These are phyloP conservation scores for Alopecurus myosuroides DNA, from an alignment of 176 grass and related monocot genomes.

Conservation along the genomic window DNA sequence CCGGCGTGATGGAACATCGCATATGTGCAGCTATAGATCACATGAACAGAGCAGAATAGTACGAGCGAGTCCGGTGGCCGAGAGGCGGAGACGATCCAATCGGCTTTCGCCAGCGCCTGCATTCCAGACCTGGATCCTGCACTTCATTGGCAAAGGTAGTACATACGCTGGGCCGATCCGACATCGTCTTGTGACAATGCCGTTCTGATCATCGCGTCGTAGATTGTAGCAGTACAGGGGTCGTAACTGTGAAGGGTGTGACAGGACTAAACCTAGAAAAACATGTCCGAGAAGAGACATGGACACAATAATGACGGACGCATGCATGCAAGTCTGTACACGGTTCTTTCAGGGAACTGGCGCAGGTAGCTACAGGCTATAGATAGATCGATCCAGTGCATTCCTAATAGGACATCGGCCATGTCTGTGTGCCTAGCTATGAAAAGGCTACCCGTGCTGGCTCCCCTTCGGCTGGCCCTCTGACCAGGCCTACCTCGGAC, in stretches of 20 bases:
- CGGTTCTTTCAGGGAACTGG: background rate
- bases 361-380: background rate
- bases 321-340: background rate
- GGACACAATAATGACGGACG: background rate
- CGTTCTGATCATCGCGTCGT: background rate
- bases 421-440: slow-evolving; percentile 11
- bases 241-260: slow-evolving; percentile 11
- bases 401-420: slow-evolving; percentile 20
- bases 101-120: background rate
- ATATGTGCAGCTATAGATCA: background rate
- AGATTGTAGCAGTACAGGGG: background rate
- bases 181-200: slow-evolving; percentile 7
- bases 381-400: background rate
- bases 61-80: background rate
- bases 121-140: background rate
- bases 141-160: background rate
- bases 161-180: background rate
- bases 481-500: no score
- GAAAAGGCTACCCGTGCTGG: slow-evolving; percentile 10
- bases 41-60: no score
- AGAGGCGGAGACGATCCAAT: background rate
- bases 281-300: background rate
- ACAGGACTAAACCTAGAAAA: slow-evolving; percentile 9
- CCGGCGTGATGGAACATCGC: background rate
- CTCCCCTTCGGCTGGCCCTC: background rate